phyloP scores from a whole-genome alignment of 768 basidiomycete species.

The Fomitopsis serialis region DNA sequence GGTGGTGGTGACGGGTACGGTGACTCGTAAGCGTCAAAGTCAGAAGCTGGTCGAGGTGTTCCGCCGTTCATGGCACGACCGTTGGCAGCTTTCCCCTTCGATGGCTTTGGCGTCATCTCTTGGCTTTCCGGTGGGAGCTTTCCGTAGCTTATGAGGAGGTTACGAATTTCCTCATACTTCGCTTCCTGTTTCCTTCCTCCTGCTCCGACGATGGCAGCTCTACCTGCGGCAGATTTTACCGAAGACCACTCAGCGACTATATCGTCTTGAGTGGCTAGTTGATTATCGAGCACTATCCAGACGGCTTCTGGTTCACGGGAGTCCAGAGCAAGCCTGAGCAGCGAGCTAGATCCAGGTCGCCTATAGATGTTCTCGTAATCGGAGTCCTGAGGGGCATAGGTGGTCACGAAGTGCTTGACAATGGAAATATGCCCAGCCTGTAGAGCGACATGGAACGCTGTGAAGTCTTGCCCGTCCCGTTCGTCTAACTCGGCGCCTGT shows the following conservation, averaged over 20 bases:
- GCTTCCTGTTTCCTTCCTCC: constrained; percentile 21
- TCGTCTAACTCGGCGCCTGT: constrained; percentile 73
- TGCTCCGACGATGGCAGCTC: constrained; percentile 9
- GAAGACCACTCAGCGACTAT: constrained; percentile 47
- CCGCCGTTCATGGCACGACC: background rate
- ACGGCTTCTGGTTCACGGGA: constrained; percentile 60
- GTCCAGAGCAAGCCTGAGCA: constrained; percentile 53
- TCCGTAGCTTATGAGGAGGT: constrained; percentile 47
- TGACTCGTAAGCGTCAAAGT: background rate
- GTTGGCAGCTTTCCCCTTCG: background rate
- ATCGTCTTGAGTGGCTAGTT: constrained; percentile 44
- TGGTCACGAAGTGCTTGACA: constrained; percentile 56
- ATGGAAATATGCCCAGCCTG: constrained; percentile 46
- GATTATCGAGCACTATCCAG: constrained; percentile 56
- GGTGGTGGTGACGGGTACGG: background rate
- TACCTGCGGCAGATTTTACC: constrained; percentile 26
- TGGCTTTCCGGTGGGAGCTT: constrained; percentile 27
- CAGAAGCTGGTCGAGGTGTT: no score
- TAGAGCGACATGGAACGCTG: constrained; percentile 65
- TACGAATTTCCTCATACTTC: constrained; percentile 45
- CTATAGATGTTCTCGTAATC: constrained; percentile 49
- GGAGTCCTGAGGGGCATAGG: constrained; percentile 47
- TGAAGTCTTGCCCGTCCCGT: constrained; percentile 49
- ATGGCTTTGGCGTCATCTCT: no score
- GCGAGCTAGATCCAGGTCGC: constrained; percentile 33